phyloP scores from a whole-genome alignment of 1,139 yeast genomes.

The Hyphopichia burtonii region DNA sequence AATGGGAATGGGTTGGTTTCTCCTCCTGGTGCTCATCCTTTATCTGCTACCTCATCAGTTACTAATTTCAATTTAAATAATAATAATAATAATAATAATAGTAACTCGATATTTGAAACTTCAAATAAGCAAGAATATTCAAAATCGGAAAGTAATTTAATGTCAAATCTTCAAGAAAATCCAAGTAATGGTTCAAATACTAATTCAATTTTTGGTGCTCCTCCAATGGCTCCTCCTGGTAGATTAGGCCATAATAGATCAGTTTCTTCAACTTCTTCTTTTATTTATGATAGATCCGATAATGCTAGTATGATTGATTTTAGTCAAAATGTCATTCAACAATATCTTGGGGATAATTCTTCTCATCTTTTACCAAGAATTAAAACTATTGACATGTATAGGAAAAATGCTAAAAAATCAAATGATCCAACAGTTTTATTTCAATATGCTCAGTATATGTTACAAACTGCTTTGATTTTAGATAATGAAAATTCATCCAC shows the following conservation, averaged over 20 bases:
- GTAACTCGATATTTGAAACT: not conserved
- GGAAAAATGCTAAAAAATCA: conserved; percentile 80
- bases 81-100: not conserved
- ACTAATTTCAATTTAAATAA: conserved; percentile 28
- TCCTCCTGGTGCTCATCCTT: conserved; percentile 28
- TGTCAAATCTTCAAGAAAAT: not conserved
- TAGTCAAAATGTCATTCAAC: conserved; percentile 43
- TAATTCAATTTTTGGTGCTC: conserved; percentile 9
- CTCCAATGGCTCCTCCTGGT: conserved; percentile 14
- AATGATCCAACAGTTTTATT: conserved; percentile 84
- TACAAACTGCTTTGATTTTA: conserved; percentile 75
- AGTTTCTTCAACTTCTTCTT: conserved; percentile 41
- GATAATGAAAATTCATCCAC: conserved; percentile 23
- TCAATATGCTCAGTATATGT: conserved; percentile 88
- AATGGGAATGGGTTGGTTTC: conserved; percentile 4
- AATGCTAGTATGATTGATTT: conserved; percentile 39
- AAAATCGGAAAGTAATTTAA: conserved; percentile 29
- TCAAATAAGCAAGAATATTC: conserved; percentile 13
- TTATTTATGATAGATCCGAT: conserved; percentile 35
- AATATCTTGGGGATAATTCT: conserved; percentile 55
- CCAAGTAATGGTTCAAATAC: not conserved
- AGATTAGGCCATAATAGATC: conserved; percentile 35
- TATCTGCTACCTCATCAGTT: conserved; percentile 40
- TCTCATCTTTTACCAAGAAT: conserved; percentile 68
- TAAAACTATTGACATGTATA: conserved; percentile 83